Conservation (phyloP, 2,329 filamentous ascomycete species). For the Colletotrichum sublineola region DNA sequence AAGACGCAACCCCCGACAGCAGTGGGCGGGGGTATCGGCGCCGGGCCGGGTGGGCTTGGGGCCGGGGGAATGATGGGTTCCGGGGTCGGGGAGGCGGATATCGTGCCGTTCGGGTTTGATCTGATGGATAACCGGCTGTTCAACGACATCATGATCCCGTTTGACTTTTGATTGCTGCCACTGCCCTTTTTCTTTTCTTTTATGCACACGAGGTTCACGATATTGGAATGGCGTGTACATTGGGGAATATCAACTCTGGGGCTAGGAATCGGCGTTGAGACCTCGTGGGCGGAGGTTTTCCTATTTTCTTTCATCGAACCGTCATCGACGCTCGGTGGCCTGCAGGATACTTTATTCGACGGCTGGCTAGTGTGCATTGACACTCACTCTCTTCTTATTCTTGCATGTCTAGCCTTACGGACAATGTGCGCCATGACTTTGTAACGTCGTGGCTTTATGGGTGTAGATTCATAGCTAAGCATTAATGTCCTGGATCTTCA, state of each 20-base stretch:
- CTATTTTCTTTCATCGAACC: not conserved
- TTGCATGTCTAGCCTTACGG: too few species aligned
- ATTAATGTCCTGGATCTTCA: not conserved
- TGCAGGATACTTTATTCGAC: not conserved
- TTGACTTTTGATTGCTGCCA: constrained; percentile 26
- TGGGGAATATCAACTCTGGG: too few species aligned
- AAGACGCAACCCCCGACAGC: not conserved
- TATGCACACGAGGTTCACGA: not conserved
- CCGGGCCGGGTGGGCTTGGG: not conserved
- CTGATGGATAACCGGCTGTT: constrained; percentile 40
- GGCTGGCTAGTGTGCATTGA: not conserved
- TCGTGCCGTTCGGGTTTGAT: constrained; percentile 34
- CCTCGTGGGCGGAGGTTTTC: too few species aligned
- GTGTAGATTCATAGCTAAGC: not conserved
- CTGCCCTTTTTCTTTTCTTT: not conserved
- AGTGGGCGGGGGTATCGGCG: not conserved
- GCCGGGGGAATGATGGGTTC: not conserved
- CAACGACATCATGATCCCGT: constrained; percentile 35
- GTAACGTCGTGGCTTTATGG: too few species aligned
- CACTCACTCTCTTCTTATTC: not conserved
- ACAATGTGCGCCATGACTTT: too few species aligned
- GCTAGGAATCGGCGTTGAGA: not conserved
- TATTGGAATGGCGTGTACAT: not conserved
- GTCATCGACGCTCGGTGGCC: not conserved
- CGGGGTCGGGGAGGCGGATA: constrained; percentile 29